A percentile compares a stretch with the other conserved stretches of the same genome.
Conservation (phyloP, 352 stramenopile genomes). For the Pythium plurisporium region DNA sequence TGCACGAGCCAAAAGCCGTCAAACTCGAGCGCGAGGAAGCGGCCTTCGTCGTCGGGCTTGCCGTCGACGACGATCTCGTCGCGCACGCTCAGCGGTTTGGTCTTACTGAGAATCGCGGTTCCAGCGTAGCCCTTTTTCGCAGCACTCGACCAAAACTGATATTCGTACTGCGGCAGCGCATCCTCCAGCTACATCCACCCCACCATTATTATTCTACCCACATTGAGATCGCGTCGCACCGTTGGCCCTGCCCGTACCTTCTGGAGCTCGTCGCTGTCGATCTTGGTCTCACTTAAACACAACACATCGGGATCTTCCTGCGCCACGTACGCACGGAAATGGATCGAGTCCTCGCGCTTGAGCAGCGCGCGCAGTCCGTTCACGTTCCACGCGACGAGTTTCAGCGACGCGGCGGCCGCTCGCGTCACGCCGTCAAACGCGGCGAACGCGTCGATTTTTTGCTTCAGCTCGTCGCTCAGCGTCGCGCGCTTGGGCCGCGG, state of each 20-base stretch:
- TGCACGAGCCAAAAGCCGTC: constrained; percentile 79
- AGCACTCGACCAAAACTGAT: constrained; percentile 78
- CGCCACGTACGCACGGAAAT: constrained; percentile 68
- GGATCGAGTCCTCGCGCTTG: constrained; percentile 58
- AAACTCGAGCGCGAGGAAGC: constrained; percentile 77
- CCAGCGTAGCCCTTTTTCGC: constrained; percentile 77
- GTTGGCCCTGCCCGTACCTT: constrained; percentile 23
- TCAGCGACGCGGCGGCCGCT: constrained; percentile 20
- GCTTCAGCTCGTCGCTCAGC: constrained; percentile 38
- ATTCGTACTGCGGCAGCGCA: constrained; percentile 62
- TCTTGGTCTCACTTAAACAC: constrained; percentile 86
- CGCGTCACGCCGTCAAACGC: constrained; percentile 47
- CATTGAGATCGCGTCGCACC: background rate
- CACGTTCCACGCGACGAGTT: constrained; percentile 80
- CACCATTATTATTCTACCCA: background rate
- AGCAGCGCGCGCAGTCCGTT: constrained; percentile 77
- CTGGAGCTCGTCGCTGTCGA: constrained; percentile 60
- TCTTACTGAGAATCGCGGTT: constrained; percentile 71
- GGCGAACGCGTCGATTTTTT: constrained; percentile 41
- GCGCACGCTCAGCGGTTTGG: constrained; percentile 62
- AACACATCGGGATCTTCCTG: constrained; percentile 79
- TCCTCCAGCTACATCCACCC: constrained; percentile 40
- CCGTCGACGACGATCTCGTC: constrained; percentile 58
- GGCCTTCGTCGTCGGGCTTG: constrained; percentile 61
- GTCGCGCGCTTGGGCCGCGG: constrained; percentile 20